Evolutionary conservation across 306 rosid species (phyloP).

Genomic region (Castanospermum australe): DNA sequence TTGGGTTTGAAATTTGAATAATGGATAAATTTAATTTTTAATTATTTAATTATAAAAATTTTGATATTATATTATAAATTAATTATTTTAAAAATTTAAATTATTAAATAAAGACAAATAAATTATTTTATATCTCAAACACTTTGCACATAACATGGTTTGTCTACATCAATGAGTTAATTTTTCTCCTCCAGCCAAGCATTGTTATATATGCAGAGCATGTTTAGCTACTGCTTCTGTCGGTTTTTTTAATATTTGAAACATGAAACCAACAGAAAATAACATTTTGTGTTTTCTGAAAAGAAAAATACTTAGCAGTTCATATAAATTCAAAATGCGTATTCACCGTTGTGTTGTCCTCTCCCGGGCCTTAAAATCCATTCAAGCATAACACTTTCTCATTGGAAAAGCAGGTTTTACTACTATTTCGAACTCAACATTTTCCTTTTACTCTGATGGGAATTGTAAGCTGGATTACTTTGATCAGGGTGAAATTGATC

Average conservation of each 20-base stretch:
- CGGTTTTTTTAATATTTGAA: no score
- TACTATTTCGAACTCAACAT: not conserved
- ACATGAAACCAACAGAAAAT: not conserved
- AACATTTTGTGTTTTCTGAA: not conserved
- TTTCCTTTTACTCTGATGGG: no score
- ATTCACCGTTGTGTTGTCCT: not conserved
- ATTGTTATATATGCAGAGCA: not conserved
- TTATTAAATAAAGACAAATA: no score
- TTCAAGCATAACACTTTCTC: not conserved
- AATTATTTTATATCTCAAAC: no score
- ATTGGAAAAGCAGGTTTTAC: not conserved
- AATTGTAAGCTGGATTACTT: no score
- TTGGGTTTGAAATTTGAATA: no score
- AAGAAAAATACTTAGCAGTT: not conserved
- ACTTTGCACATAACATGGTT: no score
- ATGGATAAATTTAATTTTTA: no score
- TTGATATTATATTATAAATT: no score
- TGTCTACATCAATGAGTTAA: not conserved
- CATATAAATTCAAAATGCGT: not conserved
- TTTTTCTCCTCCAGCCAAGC: not conserved
- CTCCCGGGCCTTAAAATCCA: not conserved
- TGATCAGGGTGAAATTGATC: no score
- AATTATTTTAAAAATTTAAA: no score
- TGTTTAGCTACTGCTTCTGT: not conserved
- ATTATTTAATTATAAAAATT: no score